Base-by-base conservation (phyloP, 2,329 filamentous ascomycete genomes). In the Botrytis hyacinthi region DNA sequence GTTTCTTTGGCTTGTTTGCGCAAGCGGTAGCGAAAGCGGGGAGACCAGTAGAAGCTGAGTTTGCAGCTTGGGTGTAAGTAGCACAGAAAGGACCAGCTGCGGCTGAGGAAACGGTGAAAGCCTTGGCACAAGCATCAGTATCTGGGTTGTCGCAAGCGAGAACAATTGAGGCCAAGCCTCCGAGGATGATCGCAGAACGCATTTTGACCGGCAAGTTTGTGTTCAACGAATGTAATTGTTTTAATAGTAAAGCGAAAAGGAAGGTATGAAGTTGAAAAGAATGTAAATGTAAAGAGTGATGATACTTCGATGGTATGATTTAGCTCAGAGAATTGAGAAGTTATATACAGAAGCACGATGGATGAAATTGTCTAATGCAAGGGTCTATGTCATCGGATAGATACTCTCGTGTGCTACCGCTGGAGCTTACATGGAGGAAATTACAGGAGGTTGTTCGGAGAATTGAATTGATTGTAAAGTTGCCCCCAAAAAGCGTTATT, bases 111-210 rank as follows among this genome's bases (percentile, higher is more conserved):
- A 62, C 57, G 3, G 29, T 62, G 29, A 70, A 70, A 62, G 68
- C 68, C 4, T 20, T n/a, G 5, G 74, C 76, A 46, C 76, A 76
- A n/a, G 73, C 68, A 73, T 77, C 74, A 29, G 59, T 68, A 12
- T 29, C 37, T n/a, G 74, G 63, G 60, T 76, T 75, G 66, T 75
- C 71, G 46, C 75, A 76, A 35, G 71, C 75, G 48, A 76, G 46
- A 26, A 72, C 74, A 37, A 75, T 26, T n/a, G 75, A 73, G 46
- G 67, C 70, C 35, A 75, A 40, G 54, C 68, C 71, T n/a, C 71
- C 72, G 44, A 76, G 70, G 46, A 76, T 44, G 46, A 76, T 35
- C n/a, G 74, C 67, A 59, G 62, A 74, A 70, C 73, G 74, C 73
- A 77, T 77, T 59, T 71, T 71, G 70, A 14, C 70, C 70, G 32